phyloP scores from a whole-genome alignment of 352 stramenopile genomes.

The Phytophthora hybrid region DNA sequence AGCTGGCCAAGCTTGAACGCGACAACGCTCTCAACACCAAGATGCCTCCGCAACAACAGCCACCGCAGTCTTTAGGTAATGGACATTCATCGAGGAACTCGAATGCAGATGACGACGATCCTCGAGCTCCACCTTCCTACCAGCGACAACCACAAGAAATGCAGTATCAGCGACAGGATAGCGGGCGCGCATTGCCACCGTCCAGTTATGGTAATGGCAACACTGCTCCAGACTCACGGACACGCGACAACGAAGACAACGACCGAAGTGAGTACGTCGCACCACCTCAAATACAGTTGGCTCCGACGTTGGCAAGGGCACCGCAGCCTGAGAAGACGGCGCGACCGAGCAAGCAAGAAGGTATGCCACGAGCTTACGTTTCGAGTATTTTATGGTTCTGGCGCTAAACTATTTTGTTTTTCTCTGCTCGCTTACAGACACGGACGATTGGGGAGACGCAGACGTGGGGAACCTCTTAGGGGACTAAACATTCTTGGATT shows the following conservation, averaged over 20 bases:
- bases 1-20: constrained; percentile 92
- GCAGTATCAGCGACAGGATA: constrained; percentile 40
- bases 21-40: constrained; percentile 55
- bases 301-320: constrained; percentile 39
- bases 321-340: constrained; percentile 42
- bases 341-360: constrained; percentile 60
- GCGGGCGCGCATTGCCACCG: constrained; percentile 16
- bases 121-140: constrained; percentile 24
- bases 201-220: constrained; percentile 37
- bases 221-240: constrained; percentile 28
- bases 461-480: constrained; percentile 81
- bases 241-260: constrained; percentile 39
- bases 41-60: constrained; percentile 47
- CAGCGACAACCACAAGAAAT: constrained; percentile 37
- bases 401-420: too few species aligned
- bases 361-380: constrained; percentile 30
- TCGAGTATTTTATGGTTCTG: background rate
- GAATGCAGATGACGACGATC: constrained; percentile 29
- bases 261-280: constrained; percentile 51
- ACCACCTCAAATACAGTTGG: constrained; percentile 46
- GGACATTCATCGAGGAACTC: constrained; percentile 32
- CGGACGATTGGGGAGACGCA: constrained; percentile 83
- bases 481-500: constrained; percentile 42
- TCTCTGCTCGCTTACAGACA: constrained; percentile 50
- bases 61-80: constrained; percentile 29